Conservation (phyloP, 768 basidiomycete genomes). For the Termitomyces titanicus region DNA sequence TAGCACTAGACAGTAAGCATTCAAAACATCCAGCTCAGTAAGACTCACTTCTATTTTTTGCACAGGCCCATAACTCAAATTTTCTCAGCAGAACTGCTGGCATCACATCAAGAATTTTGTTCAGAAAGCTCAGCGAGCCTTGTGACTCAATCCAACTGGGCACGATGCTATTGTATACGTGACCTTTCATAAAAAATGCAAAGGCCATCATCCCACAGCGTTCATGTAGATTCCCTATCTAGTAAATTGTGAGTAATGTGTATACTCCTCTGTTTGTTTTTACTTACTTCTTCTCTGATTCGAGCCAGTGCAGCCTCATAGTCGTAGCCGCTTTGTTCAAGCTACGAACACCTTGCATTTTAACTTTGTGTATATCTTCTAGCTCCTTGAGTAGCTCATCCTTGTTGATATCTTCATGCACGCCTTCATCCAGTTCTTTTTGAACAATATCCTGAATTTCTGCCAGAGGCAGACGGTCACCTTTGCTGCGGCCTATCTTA, state of each 20-base stretch:
- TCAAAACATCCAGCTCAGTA: background rate
- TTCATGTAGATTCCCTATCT: background rate
- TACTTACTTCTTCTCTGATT: background rate
- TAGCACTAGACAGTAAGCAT: background rate
- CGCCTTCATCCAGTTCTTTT: background rate
- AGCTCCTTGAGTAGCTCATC: background rate
- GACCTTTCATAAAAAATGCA: background rate
- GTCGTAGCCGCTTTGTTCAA: background rate
- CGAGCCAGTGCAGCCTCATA: background rate
- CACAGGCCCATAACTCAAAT: background rate
- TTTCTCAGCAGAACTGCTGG: background rate
- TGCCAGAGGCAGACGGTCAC: background rate
- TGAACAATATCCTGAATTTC: background rate
- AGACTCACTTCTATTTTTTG: background rate
- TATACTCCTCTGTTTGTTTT: too few relatives aligned
- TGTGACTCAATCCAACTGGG: background rate
- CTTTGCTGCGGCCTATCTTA: background rate
- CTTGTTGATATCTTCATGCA: background rate
- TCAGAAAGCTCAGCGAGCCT: background rate
- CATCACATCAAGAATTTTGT: background rate
- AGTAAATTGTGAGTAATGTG: background rate
- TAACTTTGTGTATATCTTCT: background rate
- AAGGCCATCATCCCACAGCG: background rate
- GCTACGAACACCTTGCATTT: background rate
- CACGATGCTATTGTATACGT: background rate